Evolutionary conservation across 192 early-diverging fungal genomes (phyloP).

Genomic region (Dimargaris cristalligena): DNA sequence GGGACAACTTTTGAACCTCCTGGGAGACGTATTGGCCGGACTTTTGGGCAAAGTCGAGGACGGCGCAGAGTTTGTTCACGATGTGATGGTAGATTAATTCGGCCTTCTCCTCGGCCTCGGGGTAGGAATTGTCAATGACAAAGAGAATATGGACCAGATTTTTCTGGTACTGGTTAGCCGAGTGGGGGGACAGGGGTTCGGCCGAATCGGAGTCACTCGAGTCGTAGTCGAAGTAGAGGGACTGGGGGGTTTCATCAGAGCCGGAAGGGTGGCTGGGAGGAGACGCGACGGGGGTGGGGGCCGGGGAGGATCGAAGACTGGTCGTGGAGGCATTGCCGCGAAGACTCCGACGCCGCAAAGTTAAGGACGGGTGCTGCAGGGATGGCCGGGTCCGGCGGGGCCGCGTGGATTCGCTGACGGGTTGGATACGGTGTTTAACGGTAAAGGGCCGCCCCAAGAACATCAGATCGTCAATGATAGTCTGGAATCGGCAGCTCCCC

Average conservation of each 20-base stretch:
- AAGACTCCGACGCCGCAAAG: too few species aligned
- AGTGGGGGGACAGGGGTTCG: background rate
- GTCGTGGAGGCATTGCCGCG: background rate
- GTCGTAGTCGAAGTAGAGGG: conserved; percentile 8
- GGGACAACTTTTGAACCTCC: background rate
- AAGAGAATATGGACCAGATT: conserved; percentile 1
- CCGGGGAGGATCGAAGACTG: background rate
- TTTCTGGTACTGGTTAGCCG: background rate
- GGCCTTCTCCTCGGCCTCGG: background rate
- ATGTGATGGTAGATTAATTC: conserved; percentile 4
- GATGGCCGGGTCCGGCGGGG: background rate
- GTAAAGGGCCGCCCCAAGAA: conserved; percentile 1
- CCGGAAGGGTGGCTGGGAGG: background rate
- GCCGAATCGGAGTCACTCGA: background rate
- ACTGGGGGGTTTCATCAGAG: too few species aligned
- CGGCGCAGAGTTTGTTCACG: conserved; percentile 1
- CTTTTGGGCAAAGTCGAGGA: background rate
- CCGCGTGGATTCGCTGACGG: background rate
- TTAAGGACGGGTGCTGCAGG: too few species aligned
- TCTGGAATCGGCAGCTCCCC: background rate
- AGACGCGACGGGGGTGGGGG: background rate
- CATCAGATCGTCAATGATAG: background rate
- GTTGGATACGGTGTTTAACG: background rate
- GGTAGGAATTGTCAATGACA: background rate
- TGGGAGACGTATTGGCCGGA: background rate